A percentile compares a stretch with the other conserved stretches of the same genome.
Evolutionary conservation across 768 basidiomycete species (phyloP).

Genomic region (Psilocybe azurescens): DNA sequence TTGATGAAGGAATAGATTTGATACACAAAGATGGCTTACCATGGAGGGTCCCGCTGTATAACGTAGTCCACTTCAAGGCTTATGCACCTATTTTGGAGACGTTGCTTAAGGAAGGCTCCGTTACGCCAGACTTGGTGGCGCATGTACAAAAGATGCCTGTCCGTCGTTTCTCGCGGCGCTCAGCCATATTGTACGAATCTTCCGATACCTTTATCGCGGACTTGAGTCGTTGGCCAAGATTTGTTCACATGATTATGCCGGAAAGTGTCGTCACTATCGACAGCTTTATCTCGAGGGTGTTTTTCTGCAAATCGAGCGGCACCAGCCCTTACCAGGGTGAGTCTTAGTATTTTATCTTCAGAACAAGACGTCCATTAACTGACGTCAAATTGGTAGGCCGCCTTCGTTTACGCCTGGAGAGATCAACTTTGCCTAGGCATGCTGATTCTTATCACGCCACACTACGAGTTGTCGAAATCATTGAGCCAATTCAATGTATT

Average conservation of each 20-base stretch:
- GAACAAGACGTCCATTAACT: neutral
- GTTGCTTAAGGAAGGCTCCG: neutral
- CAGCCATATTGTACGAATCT: neutral
- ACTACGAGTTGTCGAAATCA: neutral
- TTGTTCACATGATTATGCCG: neutral
- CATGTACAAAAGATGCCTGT: neutral
- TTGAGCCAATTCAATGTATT: neutral
- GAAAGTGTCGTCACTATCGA: neutral
- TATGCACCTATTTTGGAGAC: neutral
- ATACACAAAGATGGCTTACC: neutral
- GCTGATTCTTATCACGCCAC: neutral
- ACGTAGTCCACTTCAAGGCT: neutral
- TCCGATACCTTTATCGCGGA: neutral
- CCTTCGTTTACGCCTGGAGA: neutral
- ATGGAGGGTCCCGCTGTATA: neutral
- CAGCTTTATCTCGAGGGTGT: neutral
- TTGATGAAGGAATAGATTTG: conserved; percentile 2
- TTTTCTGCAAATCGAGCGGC: neutral
- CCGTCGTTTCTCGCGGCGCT: neutral
- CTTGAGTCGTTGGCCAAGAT: neutral
- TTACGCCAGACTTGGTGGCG: neutral
- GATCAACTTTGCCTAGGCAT: neutral
- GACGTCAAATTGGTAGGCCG: neutral
- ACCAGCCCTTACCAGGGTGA: neutral
- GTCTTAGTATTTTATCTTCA: neutral